These are phyloP conservation scores for Venturia oleaginea DNA, from an alignment of 2,329 filamentous ascomycete species.

Conservation along the genomic window DNA sequence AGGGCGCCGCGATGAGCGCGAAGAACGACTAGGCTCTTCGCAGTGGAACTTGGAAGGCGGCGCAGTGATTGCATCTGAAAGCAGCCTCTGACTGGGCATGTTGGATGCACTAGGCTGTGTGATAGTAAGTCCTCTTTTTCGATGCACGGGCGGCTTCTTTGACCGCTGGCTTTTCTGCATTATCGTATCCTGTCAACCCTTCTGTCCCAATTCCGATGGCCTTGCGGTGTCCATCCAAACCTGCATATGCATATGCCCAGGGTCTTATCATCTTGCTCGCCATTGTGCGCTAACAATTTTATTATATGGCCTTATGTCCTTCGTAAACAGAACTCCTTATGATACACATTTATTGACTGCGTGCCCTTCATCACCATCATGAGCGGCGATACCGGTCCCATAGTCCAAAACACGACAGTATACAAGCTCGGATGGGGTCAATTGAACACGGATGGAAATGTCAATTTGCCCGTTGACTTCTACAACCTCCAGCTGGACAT, in stretches of 20 bases:
- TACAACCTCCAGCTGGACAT: slow-evolving; percentile 43
- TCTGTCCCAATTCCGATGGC: too few relatives aligned
- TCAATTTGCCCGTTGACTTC: slow-evolving; percentile 12
- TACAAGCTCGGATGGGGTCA: not conserved
- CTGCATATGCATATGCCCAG: not conserved
- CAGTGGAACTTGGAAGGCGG: not conserved
- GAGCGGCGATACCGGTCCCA: not conserved
- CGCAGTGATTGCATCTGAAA: not conserved
- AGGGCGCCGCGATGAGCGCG: not conserved
- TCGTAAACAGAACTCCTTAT: not conserved
- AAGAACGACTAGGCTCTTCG: not conserved
- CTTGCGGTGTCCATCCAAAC: not conserved
- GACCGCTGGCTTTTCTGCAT: not conserved
- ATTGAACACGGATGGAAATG: not conserved
- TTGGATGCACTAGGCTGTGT: too few relatives aligned
- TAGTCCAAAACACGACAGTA: not conserved
- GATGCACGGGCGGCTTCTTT: not conserved
- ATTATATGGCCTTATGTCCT: not conserved
- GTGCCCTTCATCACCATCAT: not conserved
- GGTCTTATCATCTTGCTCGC: not conserved
- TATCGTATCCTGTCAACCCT: too few relatives aligned
- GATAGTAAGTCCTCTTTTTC: not conserved
- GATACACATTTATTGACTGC: not conserved
- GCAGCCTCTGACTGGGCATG: too few relatives aligned
- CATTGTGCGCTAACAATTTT: too few relatives aligned